These are phyloP conservation scores for Cercospora zeae-maydis DNA, from an alignment of 2,329 filamentous ascomycete genomes.

Conservation along the genomic window DNA sequence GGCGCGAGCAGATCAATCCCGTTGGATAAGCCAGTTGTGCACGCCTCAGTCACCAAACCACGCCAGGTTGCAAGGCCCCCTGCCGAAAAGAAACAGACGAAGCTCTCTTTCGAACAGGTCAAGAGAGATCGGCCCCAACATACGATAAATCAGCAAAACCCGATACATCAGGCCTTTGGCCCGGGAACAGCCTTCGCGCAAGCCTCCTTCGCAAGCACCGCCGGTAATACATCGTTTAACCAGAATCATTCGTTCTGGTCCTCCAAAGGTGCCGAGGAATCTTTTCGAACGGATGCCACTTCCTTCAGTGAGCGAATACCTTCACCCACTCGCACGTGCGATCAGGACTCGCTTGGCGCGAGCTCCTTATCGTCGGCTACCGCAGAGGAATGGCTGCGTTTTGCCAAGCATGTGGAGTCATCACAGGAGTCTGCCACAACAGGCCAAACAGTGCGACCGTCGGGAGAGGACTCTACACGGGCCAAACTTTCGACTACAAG, in stretches of 20 bases:
- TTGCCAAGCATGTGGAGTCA: conserved; percentile 1
- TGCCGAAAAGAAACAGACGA: background rate
- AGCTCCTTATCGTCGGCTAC: conserved; percentile 10
- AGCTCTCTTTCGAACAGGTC: background rate
- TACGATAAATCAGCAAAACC: background rate
- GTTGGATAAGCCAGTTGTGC: background rate
- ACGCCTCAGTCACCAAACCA: background rate
- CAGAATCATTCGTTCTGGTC: conserved; percentile 14
- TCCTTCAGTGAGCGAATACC: conserved; percentile 14
- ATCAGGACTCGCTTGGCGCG: background rate
- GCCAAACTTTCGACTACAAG: no score
- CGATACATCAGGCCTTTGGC: background rate
- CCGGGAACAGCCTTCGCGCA: background rate
- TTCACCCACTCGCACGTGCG: background rate
- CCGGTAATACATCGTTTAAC: conserved; percentile 14
- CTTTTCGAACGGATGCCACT: conserved; percentile 14
- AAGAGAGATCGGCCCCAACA: background rate
- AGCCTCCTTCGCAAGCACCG: conserved; percentile 10
- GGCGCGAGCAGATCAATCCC: background rate
- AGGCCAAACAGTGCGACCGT: conserved; percentile 3
- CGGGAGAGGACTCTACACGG: background rate
- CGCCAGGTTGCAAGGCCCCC: background rate
- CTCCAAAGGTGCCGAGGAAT: conserved; percentile 6
- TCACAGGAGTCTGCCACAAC: conserved; percentile 9
- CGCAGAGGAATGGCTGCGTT: background rate